Percentiles rank a stretch among this genome's conserved stretches.
These are phyloP conservation scores for Mycena pura DNA, from an alignment of 768 basidiomycete species.

Conservation along the genomic window DNA sequence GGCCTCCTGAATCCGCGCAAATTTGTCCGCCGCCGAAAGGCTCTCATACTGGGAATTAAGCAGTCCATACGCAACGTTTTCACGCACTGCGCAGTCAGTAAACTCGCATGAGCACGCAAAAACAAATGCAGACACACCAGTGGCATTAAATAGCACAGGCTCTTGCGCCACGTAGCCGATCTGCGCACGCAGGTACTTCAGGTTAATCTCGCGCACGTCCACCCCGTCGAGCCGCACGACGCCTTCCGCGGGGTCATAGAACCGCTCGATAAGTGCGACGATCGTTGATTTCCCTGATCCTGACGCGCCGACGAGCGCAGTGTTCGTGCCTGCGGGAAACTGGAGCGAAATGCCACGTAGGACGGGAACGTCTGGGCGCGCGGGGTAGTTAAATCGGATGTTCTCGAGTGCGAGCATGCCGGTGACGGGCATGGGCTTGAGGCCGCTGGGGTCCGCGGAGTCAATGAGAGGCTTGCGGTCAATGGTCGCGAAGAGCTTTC, in stretches of 20 bases:
- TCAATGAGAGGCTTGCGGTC: slow-evolving; percentile 89
- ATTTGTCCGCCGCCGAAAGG: slow-evolving; percentile 71
- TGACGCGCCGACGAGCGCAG: slow-evolving; percentile 81
- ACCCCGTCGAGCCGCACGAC: slow-evolving; percentile 75
- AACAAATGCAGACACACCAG: slow-evolving; percentile 30
- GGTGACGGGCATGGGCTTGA: slow-evolving; percentile 65
- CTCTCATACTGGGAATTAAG: slow-evolving; percentile 76
- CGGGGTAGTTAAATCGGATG: slow-evolving; percentile 85
- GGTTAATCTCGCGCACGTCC: slow-evolving; percentile 75
- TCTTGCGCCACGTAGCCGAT: slow-evolving; percentile 91
- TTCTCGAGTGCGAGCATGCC: slow-evolving; percentile 77
- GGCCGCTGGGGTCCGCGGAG: slow-evolving; percentile 69
- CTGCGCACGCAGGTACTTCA: slow-evolving; percentile 85
- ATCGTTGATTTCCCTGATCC: slow-evolving; percentile 82
- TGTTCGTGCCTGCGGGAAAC: slow-evolving; percentile 79
- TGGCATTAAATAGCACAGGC: slow-evolving; percentile 83
- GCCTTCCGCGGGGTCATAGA: slow-evolving; percentile 82
- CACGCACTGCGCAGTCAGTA: slow-evolving; percentile 51
- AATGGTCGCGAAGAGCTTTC: slow-evolving; percentile 87
- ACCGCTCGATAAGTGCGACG: slow-evolving; percentile 81
- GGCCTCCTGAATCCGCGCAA: slow-evolving; percentile 79
- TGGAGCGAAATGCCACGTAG: slow-evolving; percentile 69
- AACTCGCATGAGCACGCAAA: background rate
- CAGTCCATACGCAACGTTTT: slow-evolving; percentile 85
- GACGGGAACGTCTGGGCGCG: slow-evolving; percentile 77